Conservation (phyloP, 495 filamentous ascomycete species). For the Jackrogersella minutella region DNA sequence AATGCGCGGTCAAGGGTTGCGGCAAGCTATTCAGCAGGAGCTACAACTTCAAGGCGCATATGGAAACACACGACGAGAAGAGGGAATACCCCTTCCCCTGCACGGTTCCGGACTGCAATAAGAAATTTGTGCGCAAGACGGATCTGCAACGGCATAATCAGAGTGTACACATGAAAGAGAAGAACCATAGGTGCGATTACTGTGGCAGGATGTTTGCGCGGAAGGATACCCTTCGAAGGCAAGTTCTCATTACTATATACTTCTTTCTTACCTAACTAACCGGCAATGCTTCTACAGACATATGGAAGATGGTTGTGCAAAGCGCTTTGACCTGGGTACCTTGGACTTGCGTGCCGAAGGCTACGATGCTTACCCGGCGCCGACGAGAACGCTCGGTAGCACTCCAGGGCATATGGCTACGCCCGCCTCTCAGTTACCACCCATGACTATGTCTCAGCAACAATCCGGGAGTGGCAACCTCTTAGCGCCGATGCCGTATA, state of each 20-base stretch:
- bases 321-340: conserved; percentile 68
- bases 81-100: conserved; percentile 76
- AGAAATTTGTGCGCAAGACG: conserved; percentile 82
- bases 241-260: conserved; percentile 35
- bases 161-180: conserved; percentile 81
- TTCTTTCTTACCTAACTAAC: conserved; percentile 23
- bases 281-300: conserved; percentile 58
- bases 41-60: conserved; percentile 91
- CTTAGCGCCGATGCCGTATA: conserved; percentile 50
- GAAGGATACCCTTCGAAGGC: conserved; percentile 85
- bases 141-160: conserved; percentile 84
- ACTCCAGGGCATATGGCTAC: conserved; percentile 40
- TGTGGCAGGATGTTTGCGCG: conserved; percentile 80
- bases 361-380: conserved; percentile 47
- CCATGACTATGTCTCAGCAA: conserved; percentile 52
- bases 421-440: conserved; percentile 47
- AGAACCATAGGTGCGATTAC: conserved; percentile 73
- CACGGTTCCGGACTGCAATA: conserved; percentile 67
- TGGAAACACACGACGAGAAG: conserved; percentile 86
- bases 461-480: conserved; percentile 42
- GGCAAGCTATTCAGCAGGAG: conserved; percentile 82
- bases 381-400: conserved; percentile 40
- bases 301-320: conserved; percentile 81
- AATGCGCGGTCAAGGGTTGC: conserved; percentile 75
- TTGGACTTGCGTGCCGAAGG: conserved; percentile 53